Evolutionary conservation across 257 asterid species (phyloP).

Genomic region (Euphrasia confusa): DNA sequence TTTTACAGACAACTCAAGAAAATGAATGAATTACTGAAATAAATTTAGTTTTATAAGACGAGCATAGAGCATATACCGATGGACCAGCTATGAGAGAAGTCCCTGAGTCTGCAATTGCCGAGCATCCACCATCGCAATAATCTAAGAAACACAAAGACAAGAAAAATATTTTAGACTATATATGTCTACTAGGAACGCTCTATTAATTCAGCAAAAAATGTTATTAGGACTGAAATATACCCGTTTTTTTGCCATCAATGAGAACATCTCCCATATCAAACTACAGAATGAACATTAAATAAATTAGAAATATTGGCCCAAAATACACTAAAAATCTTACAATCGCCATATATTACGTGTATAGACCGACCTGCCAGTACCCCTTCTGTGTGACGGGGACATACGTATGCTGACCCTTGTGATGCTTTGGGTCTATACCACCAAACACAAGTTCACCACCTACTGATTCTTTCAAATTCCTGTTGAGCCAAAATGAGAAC

Average conservation of each 20-base stretch:
- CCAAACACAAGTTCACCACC: constrained; percentile 97
- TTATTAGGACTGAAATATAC: constrained; percentile 29
- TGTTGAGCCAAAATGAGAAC: constrained; percentile 94
- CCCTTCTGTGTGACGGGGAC: constrained; percentile 86
- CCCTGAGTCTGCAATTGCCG: constrained; percentile 98
- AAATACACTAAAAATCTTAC: not conserved
- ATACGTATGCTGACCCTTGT: constrained; percentile 76
- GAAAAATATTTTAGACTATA: not conserved
- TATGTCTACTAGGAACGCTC: not conserved
- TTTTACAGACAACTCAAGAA: not conserved
- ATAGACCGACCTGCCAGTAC: constrained; percentile 86
- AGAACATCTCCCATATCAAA: constrained; percentile 96
- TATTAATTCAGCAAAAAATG: not conserved
- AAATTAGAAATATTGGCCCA: not conserved
- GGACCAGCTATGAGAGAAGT: constrained; percentile 97
- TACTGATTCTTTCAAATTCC: constrained; percentile 46
- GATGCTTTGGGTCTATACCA: constrained; percentile 79
- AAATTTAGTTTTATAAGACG: not conserved
- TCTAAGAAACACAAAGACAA: constrained; percentile 34
- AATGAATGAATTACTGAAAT: not conserved
- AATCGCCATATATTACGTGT: not conserved
- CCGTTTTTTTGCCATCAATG: constrained; percentile 63
- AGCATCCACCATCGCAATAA: constrained; percentile 67
- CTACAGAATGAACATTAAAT: constrained; percentile 31
- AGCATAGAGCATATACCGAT: constrained; percentile 39